Conservation (phyloP, 768 basidiomycete genomes). For the Collybiopsis confluens region DNA sequence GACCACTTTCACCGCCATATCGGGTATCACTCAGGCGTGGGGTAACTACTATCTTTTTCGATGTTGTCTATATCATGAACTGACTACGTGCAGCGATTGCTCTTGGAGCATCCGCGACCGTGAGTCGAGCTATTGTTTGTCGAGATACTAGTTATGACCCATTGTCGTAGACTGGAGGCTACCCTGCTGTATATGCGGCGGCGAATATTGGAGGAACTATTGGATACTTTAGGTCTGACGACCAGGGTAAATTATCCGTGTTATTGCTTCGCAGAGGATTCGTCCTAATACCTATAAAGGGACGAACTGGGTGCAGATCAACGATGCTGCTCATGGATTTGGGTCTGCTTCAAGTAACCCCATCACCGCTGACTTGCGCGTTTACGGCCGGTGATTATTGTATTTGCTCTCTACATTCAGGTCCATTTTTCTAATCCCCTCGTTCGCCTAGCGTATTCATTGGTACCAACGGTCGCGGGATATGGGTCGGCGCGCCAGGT, state of each 20-base stretch:
- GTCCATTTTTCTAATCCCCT: not conserved
- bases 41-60: not conserved
- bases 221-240: constrained; percentile 36
- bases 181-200: constrained; percentile 34
- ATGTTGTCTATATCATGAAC: not conserved
- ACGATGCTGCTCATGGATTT: constrained; percentile 36
- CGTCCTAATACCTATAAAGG: constrained; percentile 8
- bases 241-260: constrained; percentile 19
- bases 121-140: not conserved
- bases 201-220: constrained; percentile 27
- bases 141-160: not conserved
- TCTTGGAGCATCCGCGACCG: constrained; percentile 28
- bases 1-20: constrained; percentile 26
- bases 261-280: not conserved
- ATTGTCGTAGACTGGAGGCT: constrained; percentile 19
- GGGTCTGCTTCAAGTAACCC: constrained; percentile 27
- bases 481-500: constrained; percentile 20
- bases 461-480: constrained; percentile 33
- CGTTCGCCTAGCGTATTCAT: constrained; percentile 34
- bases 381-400: constrained; percentile 32
- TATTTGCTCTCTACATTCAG: not conserved
- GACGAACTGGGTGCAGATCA: constrained; percentile 34
- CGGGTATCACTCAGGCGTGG: constrained; percentile 32
- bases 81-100: constrained; percentile 20
- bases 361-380: constrained; percentile 31